Base-by-base conservation (phyloP, 2,329 filamentous ascomycete species). In the Venturia carpophila region DNA sequence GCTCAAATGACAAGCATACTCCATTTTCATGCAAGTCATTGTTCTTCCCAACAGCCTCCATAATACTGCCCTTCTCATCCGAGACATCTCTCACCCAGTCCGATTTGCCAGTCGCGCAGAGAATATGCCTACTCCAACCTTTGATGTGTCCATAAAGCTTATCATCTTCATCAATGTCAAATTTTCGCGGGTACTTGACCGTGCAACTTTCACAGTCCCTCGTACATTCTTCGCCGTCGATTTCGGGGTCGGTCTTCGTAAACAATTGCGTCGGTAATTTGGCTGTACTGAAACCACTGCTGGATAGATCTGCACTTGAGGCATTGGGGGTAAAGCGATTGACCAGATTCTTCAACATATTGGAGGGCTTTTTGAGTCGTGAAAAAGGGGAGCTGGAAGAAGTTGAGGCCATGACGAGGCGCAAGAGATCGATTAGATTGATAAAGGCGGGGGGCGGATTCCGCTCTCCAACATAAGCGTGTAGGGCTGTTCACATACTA, bases 21-120 rank as follows among this genome's bases (percentile, higher is more conserved):
- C 89, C 89, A 68, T 90, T 90, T 34, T 75, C 81, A 0, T 87
- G 87, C 73, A 81, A 82, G 13, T 80, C 78, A 1, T 81, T 80
- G 64, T 79, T 79, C 69, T 78, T 78, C 67, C 77, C 78, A 15
- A 82, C 76, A 1, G 79, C 79, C 72, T 82, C 78, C 81, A 84
- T 84, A 64, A 85, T 75, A 66, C 80, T 83, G 60, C 80, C 83
- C 69, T 90, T 87, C 80, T 97, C 94, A 73, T 97, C 90, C 65
- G 84, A 86, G 58, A 67, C 69, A 62, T 69, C 67, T 41, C 67
- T 66, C 34, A 60, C 56, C 94, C 94, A 99, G 77, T 99, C 94
- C 34, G 87, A 84, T 83, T 97, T 96, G 67, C 92, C 91, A n/a
- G 94, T 99, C 30, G 91, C 94, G 19, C 97, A 91, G 41, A 99